Evolutionary conservation across 768 basidiomycete species (phyloP).

Genomic region (Goffeauzyma gilvescens): DNA sequence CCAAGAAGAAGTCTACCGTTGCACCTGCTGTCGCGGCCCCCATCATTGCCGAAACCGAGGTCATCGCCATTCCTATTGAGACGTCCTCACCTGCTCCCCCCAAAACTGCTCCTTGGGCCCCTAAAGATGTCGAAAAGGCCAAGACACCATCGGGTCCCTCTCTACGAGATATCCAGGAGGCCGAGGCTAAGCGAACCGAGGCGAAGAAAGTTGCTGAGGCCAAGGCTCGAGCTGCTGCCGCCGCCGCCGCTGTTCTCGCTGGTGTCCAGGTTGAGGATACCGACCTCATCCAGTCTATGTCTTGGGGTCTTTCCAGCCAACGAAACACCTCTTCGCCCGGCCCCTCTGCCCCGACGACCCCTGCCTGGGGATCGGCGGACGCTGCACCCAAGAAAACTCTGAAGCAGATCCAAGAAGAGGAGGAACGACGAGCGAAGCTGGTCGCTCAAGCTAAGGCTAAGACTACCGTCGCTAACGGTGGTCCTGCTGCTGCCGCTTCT

Average conservation of each 20-base stretch:
- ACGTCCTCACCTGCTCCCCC: constrained; percentile 2
- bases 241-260: constrained; percentile 36
- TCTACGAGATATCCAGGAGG: constrained; percentile 85
- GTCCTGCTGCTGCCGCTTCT: constrained; percentile 34
- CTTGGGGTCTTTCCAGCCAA: constrained; percentile 30
- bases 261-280: constrained; percentile 32
- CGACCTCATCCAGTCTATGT: constrained; percentile 14
- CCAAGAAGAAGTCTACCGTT: constrained; percentile 6
- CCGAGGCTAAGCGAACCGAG: constrained; percentile 64
- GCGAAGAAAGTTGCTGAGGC: constrained; percentile 53
- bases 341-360: constrained; percentile 6
- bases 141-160: constrained; percentile 38
- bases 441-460: constrained; percentile 31
- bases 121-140: constrained; percentile 44
- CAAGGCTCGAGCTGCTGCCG: constrained; percentile 39
- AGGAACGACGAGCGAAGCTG: constrained; percentile 61
- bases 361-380: constrained; percentile 44
- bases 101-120: constrained; percentile 30
- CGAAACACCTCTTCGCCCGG: constrained; percentile 18
- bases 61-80: too few relatives aligned
- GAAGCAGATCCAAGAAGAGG: constrained; percentile 98
- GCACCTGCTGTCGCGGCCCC: constrained; percentile 11
- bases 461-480: constrained; percentile 10
- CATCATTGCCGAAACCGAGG: too few relatives aligned
- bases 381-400: constrained; percentile 60